A percentile compares a stretch with the other conserved stretches of the same genome.
These are phyloP conservation scores for Pisolithus thermaeus DNA, from an alignment of 1,284 basidiomycete genomes.

Conservation along the genomic window DNA sequence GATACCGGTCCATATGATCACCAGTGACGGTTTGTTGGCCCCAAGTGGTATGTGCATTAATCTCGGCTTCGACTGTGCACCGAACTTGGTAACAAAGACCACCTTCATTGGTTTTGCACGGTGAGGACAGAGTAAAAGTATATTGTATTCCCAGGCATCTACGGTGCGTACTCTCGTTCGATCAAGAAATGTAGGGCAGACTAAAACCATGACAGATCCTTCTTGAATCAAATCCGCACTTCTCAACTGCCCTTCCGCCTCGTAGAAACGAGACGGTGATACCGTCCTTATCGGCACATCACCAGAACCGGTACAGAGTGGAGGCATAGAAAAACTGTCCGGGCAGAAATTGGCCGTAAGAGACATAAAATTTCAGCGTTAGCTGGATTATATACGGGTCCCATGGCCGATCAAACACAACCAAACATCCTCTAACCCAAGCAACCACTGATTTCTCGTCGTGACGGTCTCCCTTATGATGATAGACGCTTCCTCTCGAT, in stretches of 20 bases:
- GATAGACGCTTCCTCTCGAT: too few species aligned
- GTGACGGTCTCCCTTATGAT: too few species aligned
- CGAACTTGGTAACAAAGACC: too few species aligned
- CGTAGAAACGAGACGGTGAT: slow-evolving; percentile 40
- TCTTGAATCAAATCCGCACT: slow-evolving; percentile 16
- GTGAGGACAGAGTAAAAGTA: too few species aligned
- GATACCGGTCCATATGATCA: too few species aligned
- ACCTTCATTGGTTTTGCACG: too few species aligned
- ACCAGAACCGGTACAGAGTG: slow-evolving; percentile 63
- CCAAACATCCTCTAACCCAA: background rate
- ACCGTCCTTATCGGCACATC: slow-evolving; percentile 46
- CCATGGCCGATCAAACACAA: background rate
- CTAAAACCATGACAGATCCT: slow-evolving; percentile 20
- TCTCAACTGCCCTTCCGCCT: slow-evolving; percentile 35
- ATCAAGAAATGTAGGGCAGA: slow-evolving; percentile 16
- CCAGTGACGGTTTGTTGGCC: too few species aligned
- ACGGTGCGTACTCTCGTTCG: background rate
- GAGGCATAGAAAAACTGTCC: slow-evolving; percentile 44
- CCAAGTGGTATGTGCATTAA: too few species aligned
- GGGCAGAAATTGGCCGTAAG: slow-evolving; percentile 56
- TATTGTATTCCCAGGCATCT: too few species aligned
- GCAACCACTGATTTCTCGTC: too few species aligned
- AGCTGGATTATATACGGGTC: background rate
- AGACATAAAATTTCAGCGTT: background rate
- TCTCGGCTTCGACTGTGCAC: too few species aligned